phyloP scores from a whole-genome alignment of 352 stramenopile genomes.

The Blastocystis hominis region DNA sequence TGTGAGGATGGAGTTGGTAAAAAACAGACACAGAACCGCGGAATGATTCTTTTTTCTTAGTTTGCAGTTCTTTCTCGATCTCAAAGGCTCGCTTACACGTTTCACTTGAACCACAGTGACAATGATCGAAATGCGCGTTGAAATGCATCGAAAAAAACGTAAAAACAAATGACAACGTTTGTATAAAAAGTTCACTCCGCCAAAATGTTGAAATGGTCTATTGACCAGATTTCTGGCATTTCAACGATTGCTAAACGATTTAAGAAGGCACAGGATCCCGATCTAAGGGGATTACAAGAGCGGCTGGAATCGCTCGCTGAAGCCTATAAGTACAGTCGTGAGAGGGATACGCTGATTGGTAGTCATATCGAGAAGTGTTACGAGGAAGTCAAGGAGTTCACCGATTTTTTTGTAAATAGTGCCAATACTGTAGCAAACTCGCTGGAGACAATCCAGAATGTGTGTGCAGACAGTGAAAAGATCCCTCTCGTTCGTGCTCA shows the following conservation, averaged over 20 bases:
- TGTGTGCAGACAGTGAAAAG: neutral
- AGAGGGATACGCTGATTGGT: neutral
- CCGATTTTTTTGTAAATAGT: neutral
- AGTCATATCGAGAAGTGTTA: conserved; percentile 48
- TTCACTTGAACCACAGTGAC: neutral
- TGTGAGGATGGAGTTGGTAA: neutral
- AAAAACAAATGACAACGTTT: too few species aligned
- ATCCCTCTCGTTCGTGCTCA: neutral
- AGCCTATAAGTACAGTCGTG: neutral
- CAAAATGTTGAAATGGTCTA: conserved; percentile 32
- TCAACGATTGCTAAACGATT: conserved; percentile 30
- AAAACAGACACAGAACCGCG: neutral
- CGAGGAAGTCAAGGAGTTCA: neutral
- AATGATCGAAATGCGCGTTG: neutral
- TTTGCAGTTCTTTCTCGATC: neutral
- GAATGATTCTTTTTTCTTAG: neutral
- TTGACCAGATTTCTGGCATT: conserved; percentile 3
- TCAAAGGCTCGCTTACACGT: neutral
- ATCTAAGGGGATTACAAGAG: neutral
- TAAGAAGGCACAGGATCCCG: neutral
- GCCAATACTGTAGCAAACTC: neutral
- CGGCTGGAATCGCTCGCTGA: conserved; percentile 13
- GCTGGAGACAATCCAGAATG: neutral
- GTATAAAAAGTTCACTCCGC: too few species aligned
- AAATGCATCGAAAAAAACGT: too few species aligned